Evolutionary conservation across 163 green algal genomes (phyloP).

Genomic region (Scenedesmus sp.): DNA sequence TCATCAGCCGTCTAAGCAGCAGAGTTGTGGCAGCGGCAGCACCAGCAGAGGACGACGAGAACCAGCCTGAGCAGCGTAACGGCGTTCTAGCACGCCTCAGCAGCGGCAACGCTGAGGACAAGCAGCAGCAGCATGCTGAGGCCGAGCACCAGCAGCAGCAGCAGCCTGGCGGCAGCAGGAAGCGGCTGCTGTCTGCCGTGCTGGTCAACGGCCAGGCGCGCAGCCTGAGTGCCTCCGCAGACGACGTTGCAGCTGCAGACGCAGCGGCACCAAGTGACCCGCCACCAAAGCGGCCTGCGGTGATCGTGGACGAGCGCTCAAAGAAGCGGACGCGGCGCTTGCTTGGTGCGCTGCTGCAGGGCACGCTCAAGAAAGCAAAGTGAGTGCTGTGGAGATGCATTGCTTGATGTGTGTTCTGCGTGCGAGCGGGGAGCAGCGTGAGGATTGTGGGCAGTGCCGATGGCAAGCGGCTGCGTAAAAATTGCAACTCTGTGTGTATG

Average conservation of each 20-base stretch:
- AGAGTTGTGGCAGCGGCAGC: slow-evolving; percentile 25
- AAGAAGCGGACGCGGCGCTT: slow-evolving; percentile 21
- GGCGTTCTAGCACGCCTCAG: not conserved
- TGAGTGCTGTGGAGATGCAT: not conserved
- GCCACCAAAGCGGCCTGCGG: slow-evolving; percentile 10
- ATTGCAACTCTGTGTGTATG: too few species aligned
- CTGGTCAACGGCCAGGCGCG: slow-evolving; percentile 41
- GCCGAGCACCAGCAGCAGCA: not conserved
- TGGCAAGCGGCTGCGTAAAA: too few species aligned
- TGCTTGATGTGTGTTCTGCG: too few species aligned
- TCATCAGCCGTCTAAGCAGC: slow-evolving; percentile 28
- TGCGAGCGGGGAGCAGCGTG: too few species aligned
- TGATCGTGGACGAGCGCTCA: slow-evolving; percentile 2
- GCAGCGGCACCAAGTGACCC: slow-evolving; percentile 23
- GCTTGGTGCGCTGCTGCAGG: slow-evolving; percentile 37
- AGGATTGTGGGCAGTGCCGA: too few species aligned
- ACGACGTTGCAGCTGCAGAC: slow-evolving; percentile 1
- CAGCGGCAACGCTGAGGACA: not conserved
- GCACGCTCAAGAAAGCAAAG: slow-evolving; percentile 40
- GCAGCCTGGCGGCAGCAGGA: not conserved
- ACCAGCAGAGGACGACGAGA: not conserved
- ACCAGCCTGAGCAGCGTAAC: not conserved
- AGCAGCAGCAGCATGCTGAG: slow-evolving; percentile 23
- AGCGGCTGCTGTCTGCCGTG: slow-evolving; percentile 48
- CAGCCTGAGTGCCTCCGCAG: not conserved